A percentile compares a stretch with the other conserved stretches of the same genome.
Evolutionary conservation across 441 rosid genomes (phyloP).

Genomic region (Aleurites moluccanus): DNA sequence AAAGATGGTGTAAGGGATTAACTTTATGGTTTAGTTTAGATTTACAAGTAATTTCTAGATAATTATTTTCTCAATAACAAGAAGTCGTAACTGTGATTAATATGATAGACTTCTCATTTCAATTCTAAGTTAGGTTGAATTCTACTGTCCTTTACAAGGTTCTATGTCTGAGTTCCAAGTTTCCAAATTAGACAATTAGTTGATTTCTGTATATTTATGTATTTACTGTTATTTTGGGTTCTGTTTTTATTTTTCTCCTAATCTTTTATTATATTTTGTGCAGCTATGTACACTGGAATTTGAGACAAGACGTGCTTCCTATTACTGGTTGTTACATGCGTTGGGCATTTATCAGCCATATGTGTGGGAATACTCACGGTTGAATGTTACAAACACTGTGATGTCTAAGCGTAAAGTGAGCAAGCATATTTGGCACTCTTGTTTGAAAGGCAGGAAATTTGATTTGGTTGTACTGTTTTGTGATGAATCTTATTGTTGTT

Average conservation of each 20-base stretch:
- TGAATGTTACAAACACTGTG: constrained; percentile 86
- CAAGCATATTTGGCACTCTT: constrained; percentile 10
- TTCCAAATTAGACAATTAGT: background rate
- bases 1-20: background rate
- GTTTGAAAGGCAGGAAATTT: constrained; percentile 10
- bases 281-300: constrained; percentile 97
- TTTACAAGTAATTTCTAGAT: background rate
- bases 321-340: constrained; percentile 69
- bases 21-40: constrained; percentile 2
- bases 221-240: background rate
- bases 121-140: background rate
- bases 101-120: constrained; percentile 1
- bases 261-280: constrained; percentile 19
- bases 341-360: constrained; percentile 74
- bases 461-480: constrained; percentile 6
- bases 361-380: constrained; percentile 96
- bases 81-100: background rate
- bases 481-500: constrained; percentile 4
- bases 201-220: background rate
- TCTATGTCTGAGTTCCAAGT: background rate
- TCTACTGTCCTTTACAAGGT: background rate
- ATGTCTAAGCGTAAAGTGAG: constrained; percentile 97
- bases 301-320: constrained; percentile 67
- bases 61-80: too few relatives aligned
- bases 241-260: background rate